Evolutionary conservation across 805 yeast genomes (phyloP).

Genomic region (Yamadazyma ubonensis): DNA sequence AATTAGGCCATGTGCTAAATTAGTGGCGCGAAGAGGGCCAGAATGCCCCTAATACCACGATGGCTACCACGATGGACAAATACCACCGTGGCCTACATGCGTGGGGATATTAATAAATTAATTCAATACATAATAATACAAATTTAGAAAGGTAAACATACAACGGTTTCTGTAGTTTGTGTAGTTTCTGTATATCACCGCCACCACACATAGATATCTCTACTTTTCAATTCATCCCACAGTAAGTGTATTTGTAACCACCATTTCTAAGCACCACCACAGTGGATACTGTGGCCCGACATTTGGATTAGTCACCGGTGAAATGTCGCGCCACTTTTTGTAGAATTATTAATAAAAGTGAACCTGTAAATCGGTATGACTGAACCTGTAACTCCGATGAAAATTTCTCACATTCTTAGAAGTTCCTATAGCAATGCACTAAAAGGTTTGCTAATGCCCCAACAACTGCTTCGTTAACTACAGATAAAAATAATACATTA

Average conservation of each 20-base stretch:
- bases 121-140: background rate
- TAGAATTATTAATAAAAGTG: background rate
- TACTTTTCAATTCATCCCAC: background rate
- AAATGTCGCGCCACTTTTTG: slow-evolving; percentile 4
- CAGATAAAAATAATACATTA: background rate
- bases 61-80: background rate
- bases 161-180: no score
- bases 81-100: background rate
- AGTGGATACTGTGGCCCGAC: background rate
- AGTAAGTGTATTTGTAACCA: background rate
- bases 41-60: background rate
- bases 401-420: slow-evolving; percentile 4
- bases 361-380: slow-evolving; percentile 4
- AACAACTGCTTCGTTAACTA: background rate
- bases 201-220: background rate
- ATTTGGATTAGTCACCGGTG: background rate
- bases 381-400: slow-evolving; percentile 8
- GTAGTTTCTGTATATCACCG: background rate
- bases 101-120: background rate
- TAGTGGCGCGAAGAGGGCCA: no score
- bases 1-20: background rate
- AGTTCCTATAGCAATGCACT: slow-evolving; percentile 4
- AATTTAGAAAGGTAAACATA: background rate
- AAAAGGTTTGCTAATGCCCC: slow-evolving; percentile 2
- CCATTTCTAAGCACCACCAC: no score